A percentile compares a stretch with the other conserved stretches of the same genome.
These are phyloP conservation scores for Ceratocystis harringtonii DNA, from an alignment of 2,329 filamentous ascomycete genomes.

Conservation along the genomic window DNA sequence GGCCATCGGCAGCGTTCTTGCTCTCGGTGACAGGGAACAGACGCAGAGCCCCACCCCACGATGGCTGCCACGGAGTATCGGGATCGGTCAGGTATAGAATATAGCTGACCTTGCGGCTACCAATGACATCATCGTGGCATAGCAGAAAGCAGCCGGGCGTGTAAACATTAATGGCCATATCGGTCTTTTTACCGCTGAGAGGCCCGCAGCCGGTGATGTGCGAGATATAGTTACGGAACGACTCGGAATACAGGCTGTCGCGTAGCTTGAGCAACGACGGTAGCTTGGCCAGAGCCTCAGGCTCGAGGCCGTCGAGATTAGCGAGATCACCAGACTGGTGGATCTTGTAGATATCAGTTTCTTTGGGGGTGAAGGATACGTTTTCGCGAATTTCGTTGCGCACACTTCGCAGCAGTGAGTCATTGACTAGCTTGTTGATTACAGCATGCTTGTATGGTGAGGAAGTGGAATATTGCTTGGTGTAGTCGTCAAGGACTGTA, in stretches of 20 bases:
- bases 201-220: conserved; percentile 73
- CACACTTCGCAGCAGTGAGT: conserved; percentile 67
- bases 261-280: conserved; percentile 84
- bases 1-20: conserved; percentile 49
- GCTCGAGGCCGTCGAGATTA: conserved; percentile 86
- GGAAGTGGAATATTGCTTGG: conserved; percentile 46
- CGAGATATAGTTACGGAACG: conserved; percentile 80
- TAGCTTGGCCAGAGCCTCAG: conserved; percentile 68
- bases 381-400: conserved; percentile 79
- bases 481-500: conserved; percentile 43
- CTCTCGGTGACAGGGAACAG: conserved; percentile 60
- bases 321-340: conserved; percentile 96
- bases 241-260: conserved; percentile 80
- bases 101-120: conserved; percentile 88
- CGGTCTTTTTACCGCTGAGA: conserved; percentile 83
- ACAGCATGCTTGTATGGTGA: conserved; percentile 82
- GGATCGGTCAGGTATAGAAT: conserved; percentile 93
- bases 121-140: conserved; percentile 97
- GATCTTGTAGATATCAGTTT: conserved; percentile 99
- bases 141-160: conserved; percentile 89
- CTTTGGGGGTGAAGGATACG: conserved; percentile 92
- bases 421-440: conserved; percentile 66
- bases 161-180: conserved; percentile 99
- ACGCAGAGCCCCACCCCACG: conserved; percentile 85
- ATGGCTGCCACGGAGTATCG: conserved; percentile 73